phyloP scores from a whole-genome alignment of 768 basidiomycete species.

The Ramaria sp. region DNA sequence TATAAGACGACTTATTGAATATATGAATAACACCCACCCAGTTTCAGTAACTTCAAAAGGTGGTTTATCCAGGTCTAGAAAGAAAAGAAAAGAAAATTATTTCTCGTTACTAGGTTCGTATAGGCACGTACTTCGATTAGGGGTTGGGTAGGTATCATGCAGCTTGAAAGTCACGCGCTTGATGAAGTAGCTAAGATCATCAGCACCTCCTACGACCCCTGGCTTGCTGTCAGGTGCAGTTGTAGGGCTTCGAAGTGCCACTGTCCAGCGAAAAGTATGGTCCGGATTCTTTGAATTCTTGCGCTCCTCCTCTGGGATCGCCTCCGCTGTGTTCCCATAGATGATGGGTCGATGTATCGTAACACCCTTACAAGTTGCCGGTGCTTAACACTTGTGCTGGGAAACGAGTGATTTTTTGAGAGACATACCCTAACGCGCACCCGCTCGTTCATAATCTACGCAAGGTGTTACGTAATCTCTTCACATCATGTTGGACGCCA shows the following conservation, averaged over 20 bases:
- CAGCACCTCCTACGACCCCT: slow-evolving; percentile 78
- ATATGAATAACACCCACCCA: slow-evolving; percentile 39
- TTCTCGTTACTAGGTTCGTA: not conserved
- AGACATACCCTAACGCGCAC: slow-evolving; percentile 68
- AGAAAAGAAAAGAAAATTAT: slow-evolving; percentile 3
- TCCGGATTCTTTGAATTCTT: slow-evolving; percentile 45
- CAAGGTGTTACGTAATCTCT: slow-evolving; percentile 15
- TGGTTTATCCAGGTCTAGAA: slow-evolving; percentile 75
- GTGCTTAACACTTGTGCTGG: not conserved
- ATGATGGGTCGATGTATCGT: slow-evolving; percentile 85
- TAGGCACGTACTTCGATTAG: slow-evolving; percentile 66
- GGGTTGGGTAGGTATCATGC: slow-evolving; percentile 92
- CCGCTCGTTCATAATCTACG: slow-evolving; percentile 52
- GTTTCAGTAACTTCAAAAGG: slow-evolving; percentile 96
- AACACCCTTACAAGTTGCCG: slow-evolving; percentile 46
- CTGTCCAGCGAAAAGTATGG: slow-evolving; percentile 95
- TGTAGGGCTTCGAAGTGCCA: slow-evolving; percentile 85
- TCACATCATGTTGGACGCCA: slow-evolving; percentile 43
- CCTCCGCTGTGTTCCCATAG: slow-evolving; percentile 87
- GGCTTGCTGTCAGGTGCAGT: slow-evolving; percentile 47
- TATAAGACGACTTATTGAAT: not conserved
- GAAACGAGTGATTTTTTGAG: slow-evolving; percentile 9
- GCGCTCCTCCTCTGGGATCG: slow-evolving; percentile 66
- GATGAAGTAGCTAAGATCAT: slow-evolving; percentile 85
- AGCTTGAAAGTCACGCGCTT: slow-evolving; percentile 96